phyloP scores from a whole-genome alignment of 1,284 basidiomycete genomes.

The Austropuccinia psidii region DNA sequence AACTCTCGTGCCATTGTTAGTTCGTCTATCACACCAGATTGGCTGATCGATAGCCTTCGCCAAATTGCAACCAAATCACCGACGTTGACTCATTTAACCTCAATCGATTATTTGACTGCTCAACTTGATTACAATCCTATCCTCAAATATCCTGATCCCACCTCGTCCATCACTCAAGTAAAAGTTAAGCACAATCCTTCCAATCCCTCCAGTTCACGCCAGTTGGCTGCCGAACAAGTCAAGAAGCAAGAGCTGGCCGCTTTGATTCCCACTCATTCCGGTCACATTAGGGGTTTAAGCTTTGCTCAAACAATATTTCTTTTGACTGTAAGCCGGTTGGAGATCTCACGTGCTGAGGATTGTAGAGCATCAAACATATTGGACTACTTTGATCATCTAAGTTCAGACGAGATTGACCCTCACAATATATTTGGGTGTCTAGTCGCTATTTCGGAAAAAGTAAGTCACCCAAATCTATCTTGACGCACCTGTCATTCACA shows the following conservation, averaged over 20 bases:
- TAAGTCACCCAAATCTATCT: constrained; percentile 45
- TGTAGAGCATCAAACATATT: constrained; percentile 75
- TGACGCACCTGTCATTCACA: background rate
- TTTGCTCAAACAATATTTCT: constrained; percentile 81
- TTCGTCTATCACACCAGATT: constrained; percentile 51
- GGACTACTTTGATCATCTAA: constrained; percentile 81
- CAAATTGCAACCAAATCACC: constrained; percentile 84
- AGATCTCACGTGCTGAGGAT: constrained; percentile 71
- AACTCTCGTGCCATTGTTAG: constrained; percentile 63
- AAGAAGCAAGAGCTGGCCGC: constrained; percentile 43
- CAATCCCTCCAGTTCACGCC: constrained; percentile 9
- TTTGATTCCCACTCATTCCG: constrained; percentile 61
- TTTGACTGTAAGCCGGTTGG: constrained; percentile 78
- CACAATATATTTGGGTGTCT: constrained; percentile 63
- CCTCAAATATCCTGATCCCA: constrained; percentile 49
- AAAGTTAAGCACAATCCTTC: constrained; percentile 11
- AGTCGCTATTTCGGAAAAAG: constrained; percentile 79
- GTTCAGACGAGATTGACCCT: constrained; percentile 61
- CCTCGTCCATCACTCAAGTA: background rate
- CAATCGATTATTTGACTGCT: constrained; percentile 74
- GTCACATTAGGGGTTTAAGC: constrained; percentile 67
- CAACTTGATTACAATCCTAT: constrained; percentile 91
- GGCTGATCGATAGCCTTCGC: constrained; percentile 52
- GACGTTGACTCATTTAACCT: constrained; percentile 69
- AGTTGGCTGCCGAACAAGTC: constrained; percentile 34